A percentile compares a stretch with the other conserved stretches of the same genome.
These are phyloP conservation scores for Pichia deserticola DNA, from an alignment of 805 yeast species.

Conservation along the genomic window DNA sequence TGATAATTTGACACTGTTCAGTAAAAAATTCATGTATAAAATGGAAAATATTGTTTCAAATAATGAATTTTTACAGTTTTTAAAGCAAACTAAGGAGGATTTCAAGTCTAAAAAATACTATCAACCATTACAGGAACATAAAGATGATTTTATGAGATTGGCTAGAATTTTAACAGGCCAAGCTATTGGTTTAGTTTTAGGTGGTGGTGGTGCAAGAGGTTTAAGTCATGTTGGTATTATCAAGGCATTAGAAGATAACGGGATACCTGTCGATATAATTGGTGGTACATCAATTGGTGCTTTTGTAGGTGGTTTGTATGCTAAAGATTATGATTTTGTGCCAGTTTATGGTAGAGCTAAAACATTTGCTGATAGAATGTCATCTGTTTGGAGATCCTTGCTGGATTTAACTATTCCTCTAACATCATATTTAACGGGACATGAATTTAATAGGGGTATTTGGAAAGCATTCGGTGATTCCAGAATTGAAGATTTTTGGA, in stretches of 20 bases:
- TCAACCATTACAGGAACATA: constrained; percentile 45
- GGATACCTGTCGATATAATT: constrained; percentile 86
- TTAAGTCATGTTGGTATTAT: constrained; percentile 86
- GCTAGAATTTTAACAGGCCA: constrained; percentile 89
- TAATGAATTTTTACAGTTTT: constrained; percentile 23
- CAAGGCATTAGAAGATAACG: constrained; percentile 83
- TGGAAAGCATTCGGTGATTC: constrained; percentile 93
- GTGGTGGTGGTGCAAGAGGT: constrained; percentile 98
- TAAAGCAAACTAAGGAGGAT: constrained; percentile 22
- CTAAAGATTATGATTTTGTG: constrained; percentile 84
- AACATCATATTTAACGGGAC: constrained; percentile 93
- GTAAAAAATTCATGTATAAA: constrained; percentile 22
- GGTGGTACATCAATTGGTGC: constrained; percentile 98
- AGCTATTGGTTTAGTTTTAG: constrained; percentile 88
- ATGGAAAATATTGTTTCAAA: constrained; percentile 22
- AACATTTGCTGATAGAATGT: constrained; percentile 72
- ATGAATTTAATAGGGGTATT: constrained; percentile 93
- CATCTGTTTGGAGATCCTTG: constrained; percentile 78
- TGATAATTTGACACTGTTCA: constrained; percentile 15
- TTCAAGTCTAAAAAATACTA: constrained; percentile 22
- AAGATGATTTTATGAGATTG: constrained; percentile 80
- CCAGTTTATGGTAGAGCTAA: constrained; percentile 88
- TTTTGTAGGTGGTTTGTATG: constrained; percentile 91
- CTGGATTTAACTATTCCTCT: constrained; percentile 88
- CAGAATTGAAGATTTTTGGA: constrained; percentile 95